Evolutionary conservation across 805 yeast genomes (phyloP), one percentile per base, ranked within the genome.

Genomic region (Maudiozyma pseudohumilis): DNA sequence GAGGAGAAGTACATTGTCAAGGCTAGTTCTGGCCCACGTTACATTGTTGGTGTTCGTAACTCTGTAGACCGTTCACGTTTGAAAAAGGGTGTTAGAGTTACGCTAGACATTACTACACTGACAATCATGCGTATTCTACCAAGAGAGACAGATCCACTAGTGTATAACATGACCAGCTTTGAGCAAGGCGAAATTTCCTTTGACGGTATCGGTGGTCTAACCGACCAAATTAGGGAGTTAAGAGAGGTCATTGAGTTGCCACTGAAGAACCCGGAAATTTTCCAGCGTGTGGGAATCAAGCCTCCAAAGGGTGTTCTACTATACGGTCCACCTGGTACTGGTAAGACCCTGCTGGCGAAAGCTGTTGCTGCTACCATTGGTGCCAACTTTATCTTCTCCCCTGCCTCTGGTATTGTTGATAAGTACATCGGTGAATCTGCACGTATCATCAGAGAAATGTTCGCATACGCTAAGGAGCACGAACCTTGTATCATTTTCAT

Each of bases 301-400:
- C 95, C 96, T n/a, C 98, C 98, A 40, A 92, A 92, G 63, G 98
- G 97, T 60, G 97, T 89, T 20, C 67, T 92, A 44, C 70, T 92
- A 36, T 92, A 92, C 57, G 98, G 98, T 6, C 98, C 98, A 6
- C 98, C 98, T 18, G 98, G 98, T 53, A 92, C 98, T 0, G 97
- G 98, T 56, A 89, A 89, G 61, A 89, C 98, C 0, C 68, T 89
- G 42, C 71, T 89, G 55, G 98, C 98, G 13, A 88, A 92, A 56
- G 97, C 97, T 0, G 96, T 88, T 32, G 97, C 98, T 5, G 97
- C 97, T 31, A 92, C 97, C 4, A 86, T 92, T 54, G 97, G 97
- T 39, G 96, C 96, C 26, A 89, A 89, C 64, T 89, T 89, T 66
- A 89, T 89, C 45, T 92, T 92, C 54, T 83, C 95, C n/a, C 97